Base-by-base conservation (phyloP, 805 yeast genomes). In the Yarrowia alimentaria region DNA sequence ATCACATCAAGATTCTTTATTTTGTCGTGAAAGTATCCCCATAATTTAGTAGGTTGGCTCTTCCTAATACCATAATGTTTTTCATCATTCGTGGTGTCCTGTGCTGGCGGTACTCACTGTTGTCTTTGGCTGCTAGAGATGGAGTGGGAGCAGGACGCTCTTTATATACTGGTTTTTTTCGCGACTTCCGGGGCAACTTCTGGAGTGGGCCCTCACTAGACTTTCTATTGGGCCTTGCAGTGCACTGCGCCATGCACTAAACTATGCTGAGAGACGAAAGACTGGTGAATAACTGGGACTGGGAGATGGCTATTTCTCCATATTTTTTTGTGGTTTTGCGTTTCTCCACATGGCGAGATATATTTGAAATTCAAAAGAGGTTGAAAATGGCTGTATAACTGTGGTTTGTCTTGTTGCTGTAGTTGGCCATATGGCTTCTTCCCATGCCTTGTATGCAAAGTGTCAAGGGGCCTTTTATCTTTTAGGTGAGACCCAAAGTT, bases 1-100 rank as follows among this genome's bases (percentile, higher is more conserved):
- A 28, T 4, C 47, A 40, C 47, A 40, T 40, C 47, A 40, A 24
- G 47, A 38, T 19, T n/a, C 18, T 40, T 40, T 26, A 16, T 40
- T 40, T 26, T 40, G 32, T 28, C 30, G n/a, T n/a, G 31, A 28
- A 33, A 40, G 47, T 40, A 40, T 40, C 47, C 47, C 47, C 47
- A 40, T 40, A 12, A 10, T 37, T 50, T 49, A 13, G 32, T 37
- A 21, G 38, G 49, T 29, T 50, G 51, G 32, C 33, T 37, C 49
- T 35, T 42, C 47, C 32, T 38, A 37, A 21, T 40, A 35, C 49
- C 33, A 35, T 35, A 34, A 48, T 37, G 52, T 32, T 32, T 24
- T 25, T 28, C 32, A 37, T 37, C 43, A 28, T 48, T 17, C 20
- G 37, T 34, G 34, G 51, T 30, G 43, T 9, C 10, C 6, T 33